phyloP scores from a whole-genome alignment of 176 grass and related monocot species.

The Panicum miliaceum region DNA sequence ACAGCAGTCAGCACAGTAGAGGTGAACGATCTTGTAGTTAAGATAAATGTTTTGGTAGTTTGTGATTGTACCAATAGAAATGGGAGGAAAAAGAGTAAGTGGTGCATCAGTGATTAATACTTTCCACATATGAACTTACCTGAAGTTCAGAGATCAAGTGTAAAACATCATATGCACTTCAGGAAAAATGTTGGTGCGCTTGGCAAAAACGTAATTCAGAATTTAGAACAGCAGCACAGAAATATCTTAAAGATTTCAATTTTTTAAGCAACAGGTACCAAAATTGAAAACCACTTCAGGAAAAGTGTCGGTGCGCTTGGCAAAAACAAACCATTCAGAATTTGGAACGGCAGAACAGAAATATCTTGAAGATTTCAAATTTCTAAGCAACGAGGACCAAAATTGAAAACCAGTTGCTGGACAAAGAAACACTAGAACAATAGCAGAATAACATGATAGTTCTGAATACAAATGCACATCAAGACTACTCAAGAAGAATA shows the following conservation, averaged over 20 bases:
- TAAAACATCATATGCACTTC: slow-evolving; percentile 63
- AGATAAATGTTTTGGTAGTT: slow-evolving; percentile 8
- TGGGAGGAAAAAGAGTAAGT: not conserved
- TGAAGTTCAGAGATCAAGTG: slow-evolving; percentile 69
- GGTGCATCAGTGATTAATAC: slow-evolving; percentile 63
- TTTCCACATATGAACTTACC: slow-evolving; percentile 70
- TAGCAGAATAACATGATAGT: not conserved
- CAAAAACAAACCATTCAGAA: not conserved
- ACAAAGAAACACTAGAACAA: not conserved
- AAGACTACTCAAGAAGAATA: slow-evolving; percentile 4
- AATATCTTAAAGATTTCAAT: not conserved
- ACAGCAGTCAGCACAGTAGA: not conserved
- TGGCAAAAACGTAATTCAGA: not conserved
- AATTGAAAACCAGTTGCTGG: not conserved
- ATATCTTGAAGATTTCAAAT: not conserved
- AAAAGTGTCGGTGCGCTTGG: not conserved
- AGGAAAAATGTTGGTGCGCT: not conserved
- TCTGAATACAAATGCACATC: not conserved
- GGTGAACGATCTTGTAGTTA: not conserved
- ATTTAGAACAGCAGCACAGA: not conserved
- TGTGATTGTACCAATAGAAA: slow-evolving; percentile 3
- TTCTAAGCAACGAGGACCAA: not conserved
- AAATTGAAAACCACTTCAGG: slow-evolving; percentile 1
- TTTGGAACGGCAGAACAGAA: not conserved
- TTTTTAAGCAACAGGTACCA: not conserved